These are phyloP conservation scores for Beauveria bassiana DNA, from an alignment of 2,329 filamentous ascomycete species.

Conservation along the genomic window DNA sequence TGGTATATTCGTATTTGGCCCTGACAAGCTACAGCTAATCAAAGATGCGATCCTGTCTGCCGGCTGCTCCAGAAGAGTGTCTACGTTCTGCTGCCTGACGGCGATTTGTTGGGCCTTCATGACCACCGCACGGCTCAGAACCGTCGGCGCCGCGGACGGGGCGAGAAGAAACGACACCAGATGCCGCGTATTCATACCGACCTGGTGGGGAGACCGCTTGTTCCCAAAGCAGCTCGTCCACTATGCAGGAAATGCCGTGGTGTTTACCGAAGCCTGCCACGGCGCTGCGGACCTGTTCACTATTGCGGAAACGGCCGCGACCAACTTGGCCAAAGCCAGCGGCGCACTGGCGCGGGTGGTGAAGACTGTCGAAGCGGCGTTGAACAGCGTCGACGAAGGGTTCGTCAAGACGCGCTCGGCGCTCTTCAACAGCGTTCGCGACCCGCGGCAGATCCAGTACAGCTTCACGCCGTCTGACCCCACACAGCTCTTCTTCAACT, in stretches of 20 bases:
- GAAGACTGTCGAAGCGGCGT: constrained; percentile 19
- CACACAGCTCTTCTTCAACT: constrained; percentile 35
- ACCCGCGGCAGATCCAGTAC: constrained; percentile 33
- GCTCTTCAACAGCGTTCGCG: constrained; percentile 27
- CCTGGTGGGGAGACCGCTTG: constrained; percentile 33
- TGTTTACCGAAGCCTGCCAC: constrained; percentile 29
- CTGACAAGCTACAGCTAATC: constrained; percentile 25
- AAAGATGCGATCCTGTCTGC: constrained; percentile 17
- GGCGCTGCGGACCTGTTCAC: constrained; percentile 16
- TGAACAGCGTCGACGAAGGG: constrained; percentile 30
- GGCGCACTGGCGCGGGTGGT: constrained; percentile 23
- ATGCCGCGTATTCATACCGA: constrained; percentile 31
- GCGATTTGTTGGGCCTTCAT: constrained; percentile 33
- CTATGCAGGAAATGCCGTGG: constrained; percentile 36
- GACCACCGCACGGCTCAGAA: constrained; percentile 23
- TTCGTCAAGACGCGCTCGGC: constrained; percentile 31
- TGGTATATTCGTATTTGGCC: constrained; percentile 33
- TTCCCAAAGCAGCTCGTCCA: constrained; percentile 21
- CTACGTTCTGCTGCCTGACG: constrained; percentile 33
- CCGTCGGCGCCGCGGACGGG: not conserved
- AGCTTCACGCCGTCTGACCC: constrained; percentile 33
- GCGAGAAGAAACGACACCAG: not conserved
- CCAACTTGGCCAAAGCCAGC: constrained; percentile 14
- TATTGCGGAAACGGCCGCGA: constrained; percentile 14
- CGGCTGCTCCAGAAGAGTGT: constrained; percentile 13